Conservation (phyloP, 208 protist species). For the Trypanosoma boissoni region DNA sequence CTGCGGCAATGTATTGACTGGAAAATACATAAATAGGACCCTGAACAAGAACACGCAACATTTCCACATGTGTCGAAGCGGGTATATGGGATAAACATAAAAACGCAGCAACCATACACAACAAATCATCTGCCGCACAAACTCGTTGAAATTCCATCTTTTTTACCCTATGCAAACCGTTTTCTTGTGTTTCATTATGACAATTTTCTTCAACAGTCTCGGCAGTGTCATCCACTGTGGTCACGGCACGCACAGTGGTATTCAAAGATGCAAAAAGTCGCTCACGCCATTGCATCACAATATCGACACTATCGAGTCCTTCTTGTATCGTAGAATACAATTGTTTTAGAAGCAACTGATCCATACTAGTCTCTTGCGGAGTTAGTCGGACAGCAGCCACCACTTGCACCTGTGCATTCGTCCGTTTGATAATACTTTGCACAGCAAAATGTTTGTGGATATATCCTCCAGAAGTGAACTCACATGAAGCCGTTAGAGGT, state of each 20-base stretch:
- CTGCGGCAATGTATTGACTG: conserved; percentile 45
- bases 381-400: conserved; percentile 40
- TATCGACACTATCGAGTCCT: not conserved
- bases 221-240: not conserved
- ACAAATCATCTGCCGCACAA: conserved; percentile 28
- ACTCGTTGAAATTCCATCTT: conserved; percentile 19
- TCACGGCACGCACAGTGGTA: conserved; percentile 1
- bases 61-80: conserved; percentile 31
- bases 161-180: conserved; percentile 1
- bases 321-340: conserved; percentile 27
- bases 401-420: conserved; percentile 60
- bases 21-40: conserved; percentile 59
- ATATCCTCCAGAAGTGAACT: not conserved
- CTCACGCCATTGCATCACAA: not conserved
- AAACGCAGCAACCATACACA: conserved; percentile 50
- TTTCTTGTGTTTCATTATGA: not conserved
- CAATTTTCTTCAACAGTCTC: conserved; percentile 7
- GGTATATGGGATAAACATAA: conserved; percentile 31
- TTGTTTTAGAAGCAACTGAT: conserved; percentile 34
- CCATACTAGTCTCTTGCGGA: conserved; percentile 28
- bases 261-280: conserved; percentile 5
- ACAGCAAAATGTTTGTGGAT: conserved; percentile 32
- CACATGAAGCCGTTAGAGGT: not conserved
- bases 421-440: conserved; percentile 51
- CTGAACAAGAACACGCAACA: conserved; percentile 67